Evolutionary conservation across 257 asterid species (phyloP).

Genomic region (Scutellaria barbata): DNA sequence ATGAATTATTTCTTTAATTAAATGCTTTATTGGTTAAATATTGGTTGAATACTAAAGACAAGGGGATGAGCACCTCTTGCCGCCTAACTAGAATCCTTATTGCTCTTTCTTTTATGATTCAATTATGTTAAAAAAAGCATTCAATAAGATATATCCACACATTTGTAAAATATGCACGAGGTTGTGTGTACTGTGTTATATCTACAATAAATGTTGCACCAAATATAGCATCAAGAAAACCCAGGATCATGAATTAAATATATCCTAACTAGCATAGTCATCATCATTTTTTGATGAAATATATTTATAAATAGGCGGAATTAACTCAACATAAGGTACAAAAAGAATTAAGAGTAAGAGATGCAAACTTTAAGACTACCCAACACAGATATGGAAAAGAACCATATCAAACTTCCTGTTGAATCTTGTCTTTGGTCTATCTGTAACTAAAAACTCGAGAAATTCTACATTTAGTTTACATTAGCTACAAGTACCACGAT

Average conservation of each 20-base stretch:
- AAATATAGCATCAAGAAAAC: neutral
- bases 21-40: too few species aligned
- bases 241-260: too few species aligned
- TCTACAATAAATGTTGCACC: neutral
- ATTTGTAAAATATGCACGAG: too few species aligned
- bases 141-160: too few species aligned
- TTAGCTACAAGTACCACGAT: constrained; percentile 22
- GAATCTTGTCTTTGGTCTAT: constrained; percentile 4
- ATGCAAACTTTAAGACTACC: neutral
- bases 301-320: too few species aligned
- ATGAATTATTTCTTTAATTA: too few species aligned
- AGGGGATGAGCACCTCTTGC: neutral
- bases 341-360: neutral
- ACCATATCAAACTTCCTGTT: constrained; percentile 7
- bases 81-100: constrained; percentile 14
- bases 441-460: constrained; percentile 21
- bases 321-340: neutral
- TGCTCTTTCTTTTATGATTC: neutral
- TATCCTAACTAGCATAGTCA: too few species aligned
- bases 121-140: too few species aligned
- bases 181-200: neutral
- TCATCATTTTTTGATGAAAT: too few species aligned
- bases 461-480: constrained; percentile 41
- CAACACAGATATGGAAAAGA: neutral
- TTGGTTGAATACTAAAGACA: too few species aligned